Evolutionary conservation across 2,329 filamentous ascomycete species (phyloP), one percentile per base, ranked within the genome.

Genomic region (Pezicula neosporulosa): DNA sequence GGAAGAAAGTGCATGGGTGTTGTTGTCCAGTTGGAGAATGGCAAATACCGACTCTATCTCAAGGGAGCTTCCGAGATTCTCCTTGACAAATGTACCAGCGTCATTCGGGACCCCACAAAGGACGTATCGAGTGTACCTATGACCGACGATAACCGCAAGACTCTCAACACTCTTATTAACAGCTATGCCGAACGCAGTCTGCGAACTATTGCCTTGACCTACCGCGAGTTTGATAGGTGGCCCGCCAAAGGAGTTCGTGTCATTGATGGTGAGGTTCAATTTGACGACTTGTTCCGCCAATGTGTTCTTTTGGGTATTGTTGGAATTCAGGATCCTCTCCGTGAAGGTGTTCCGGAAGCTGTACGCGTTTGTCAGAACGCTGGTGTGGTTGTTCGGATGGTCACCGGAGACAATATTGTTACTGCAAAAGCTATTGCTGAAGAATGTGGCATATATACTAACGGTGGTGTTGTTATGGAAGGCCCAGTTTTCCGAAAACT

Each of bases 281-380:
- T 92, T 53, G 80, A 85, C 15, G 80, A 83, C 52, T 67, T 92
- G 2, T 87, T 90, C 67, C 77, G 78, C 47, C 77, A 88, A 49
- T 89, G 93, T 81, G 83, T 80, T 4, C 88, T 90, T 72, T 71
- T 90, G 57, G 83, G 83, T 16, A 74, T 89, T 38, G 84, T 88
- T 45, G 87, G 86, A 59, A 90, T 90, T 62, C 85, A 89, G 64
- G 87, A 90, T 66, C 87, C 87, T 33, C 79, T 90, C 16, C 76
- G 87, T 50, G 76, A 79, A 6, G 85, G 85, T 58, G 87, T 90
- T 19, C 76, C 81, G 13, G 77, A 82, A 44, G 86, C 87, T 42
- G 87, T 90, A 49, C 72, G 75, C 52, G 81, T 81, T 62, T 89
- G 86, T 55, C 80, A 85, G 58, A 76, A 75, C 24, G 87, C 87